Conservation (phyloP, 2,329 filamentous ascomycete species). For the Xenosphaeropsis pyriputrescens region DNA sequence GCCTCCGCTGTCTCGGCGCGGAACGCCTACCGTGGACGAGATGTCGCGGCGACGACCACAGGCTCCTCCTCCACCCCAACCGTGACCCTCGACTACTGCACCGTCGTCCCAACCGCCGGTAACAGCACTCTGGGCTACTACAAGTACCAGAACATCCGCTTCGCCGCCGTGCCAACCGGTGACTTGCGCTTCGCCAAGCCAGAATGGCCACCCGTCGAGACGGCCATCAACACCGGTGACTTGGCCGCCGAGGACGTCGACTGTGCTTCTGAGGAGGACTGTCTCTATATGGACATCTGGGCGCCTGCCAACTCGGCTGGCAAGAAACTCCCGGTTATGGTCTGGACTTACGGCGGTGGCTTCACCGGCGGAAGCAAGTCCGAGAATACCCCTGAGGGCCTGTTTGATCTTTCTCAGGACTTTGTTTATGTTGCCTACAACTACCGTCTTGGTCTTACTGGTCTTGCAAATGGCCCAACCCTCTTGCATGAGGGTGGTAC, state of each 20-base stretch:
- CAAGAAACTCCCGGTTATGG: slow-evolving; percentile 16
- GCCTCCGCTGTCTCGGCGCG: background rate
- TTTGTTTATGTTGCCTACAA: slow-evolving; percentile 19
- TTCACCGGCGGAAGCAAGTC: slow-evolving; percentile 16
- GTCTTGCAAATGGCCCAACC: slow-evolving; percentile 14
- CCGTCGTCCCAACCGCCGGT: background rate
- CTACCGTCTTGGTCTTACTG: slow-evolving; percentile 18
- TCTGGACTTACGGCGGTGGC: slow-evolving; percentile 17
- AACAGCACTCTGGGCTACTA: slow-evolving; percentile 16
- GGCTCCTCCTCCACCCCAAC: background rate
- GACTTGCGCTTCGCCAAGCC: slow-evolving; percentile 19
- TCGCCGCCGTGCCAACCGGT: slow-evolving; percentile 18
- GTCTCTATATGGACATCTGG: slow-evolving; percentile 13
- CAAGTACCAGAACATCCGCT: slow-evolving; percentile 22
- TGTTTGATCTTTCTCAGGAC: slow-evolving; percentile 17
- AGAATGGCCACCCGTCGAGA: slow-evolving; percentile 19
- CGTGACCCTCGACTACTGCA: background rate
- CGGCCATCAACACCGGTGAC: slow-evolving; percentile 17
- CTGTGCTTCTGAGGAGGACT: slow-evolving; percentile 17
- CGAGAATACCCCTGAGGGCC: slow-evolving; percentile 19
- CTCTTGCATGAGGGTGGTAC: slow-evolving; percentile 16
- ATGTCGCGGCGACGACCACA: background rate
- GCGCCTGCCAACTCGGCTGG: slow-evolving; percentile 12
- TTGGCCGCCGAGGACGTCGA: slow-evolving; percentile 18
- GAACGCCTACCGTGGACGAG: background rate